A percentile compares a stretch with the other conserved stretches of the same genome.
Conservation (phyloP, 306 rosid species). For the Cucurbita pepo region DNA sequence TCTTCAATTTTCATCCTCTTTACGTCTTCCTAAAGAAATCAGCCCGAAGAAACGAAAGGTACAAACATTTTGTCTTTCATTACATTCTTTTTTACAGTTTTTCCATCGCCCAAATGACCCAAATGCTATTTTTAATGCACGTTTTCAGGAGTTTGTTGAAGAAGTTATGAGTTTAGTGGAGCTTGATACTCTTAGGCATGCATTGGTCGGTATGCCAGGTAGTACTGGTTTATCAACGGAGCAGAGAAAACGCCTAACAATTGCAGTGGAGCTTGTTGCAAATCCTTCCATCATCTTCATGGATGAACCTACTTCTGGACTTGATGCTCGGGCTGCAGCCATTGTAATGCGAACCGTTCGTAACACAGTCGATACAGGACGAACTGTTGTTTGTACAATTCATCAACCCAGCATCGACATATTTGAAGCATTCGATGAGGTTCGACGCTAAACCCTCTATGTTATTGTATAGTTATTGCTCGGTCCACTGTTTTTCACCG, state of each 20-base stretch:
- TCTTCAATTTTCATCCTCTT: conserved; percentile 64
- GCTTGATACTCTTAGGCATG: conserved; percentile 54
- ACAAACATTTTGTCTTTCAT: conserved; percentile 6
- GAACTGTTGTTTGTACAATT: conserved; percentile 87
- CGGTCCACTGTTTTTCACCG: too few relatives aligned
- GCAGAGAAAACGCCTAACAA: conserved; percentile 78
- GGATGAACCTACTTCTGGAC: conserved; percentile 96
- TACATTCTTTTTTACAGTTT: background rate
- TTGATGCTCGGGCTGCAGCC: conserved; percentile 91
- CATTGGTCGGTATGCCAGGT: conserved; percentile 87
- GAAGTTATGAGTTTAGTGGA: conserved; percentile 75
- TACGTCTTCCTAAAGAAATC: conserved; percentile 77
- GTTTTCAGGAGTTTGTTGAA: conserved; percentile 68
- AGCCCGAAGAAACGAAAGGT: conserved; percentile 39
- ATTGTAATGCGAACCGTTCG: conserved; percentile 86
- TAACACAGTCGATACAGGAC: conserved; percentile 84
- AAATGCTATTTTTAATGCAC: background rate
- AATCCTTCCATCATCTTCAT: conserved; percentile 87
- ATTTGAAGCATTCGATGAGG: conserved; percentile 91
- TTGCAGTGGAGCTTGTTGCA: conserved; percentile 90
- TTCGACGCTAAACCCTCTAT: background rate
- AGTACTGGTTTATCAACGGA: conserved; percentile 78
- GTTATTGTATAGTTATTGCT: background rate
- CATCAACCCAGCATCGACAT: conserved; percentile 89
- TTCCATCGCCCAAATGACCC: too few relatives aligned